These are phyloP conservation scores for Centrapalus pauciflorus DNA, from an alignment of 129 eudicot genomes.

Conservation along the genomic window DNA sequence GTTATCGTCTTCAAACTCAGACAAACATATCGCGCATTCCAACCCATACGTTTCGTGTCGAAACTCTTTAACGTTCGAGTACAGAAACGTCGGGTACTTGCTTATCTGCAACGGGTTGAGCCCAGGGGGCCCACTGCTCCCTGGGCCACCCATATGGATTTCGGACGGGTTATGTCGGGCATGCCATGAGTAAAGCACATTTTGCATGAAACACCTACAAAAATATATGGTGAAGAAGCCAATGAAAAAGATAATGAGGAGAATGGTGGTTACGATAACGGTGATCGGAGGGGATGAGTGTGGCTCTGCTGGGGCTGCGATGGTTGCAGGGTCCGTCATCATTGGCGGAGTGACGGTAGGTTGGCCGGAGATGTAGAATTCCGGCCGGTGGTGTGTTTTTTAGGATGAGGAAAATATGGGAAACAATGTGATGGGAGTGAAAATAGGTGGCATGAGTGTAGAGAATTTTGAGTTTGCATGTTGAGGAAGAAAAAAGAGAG, in stretches of 20 bases:
- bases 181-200: slow-evolving; percentile 37
- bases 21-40: slow-evolving; percentile 86
- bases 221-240: slow-evolving; percentile 59
- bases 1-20: slow-evolving; percentile 55
- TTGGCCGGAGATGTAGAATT: slow-evolving; percentile 43
- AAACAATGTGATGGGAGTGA: slow-evolving; percentile 20
- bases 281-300: slow-evolving; percentile 51
- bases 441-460: slow-evolving; percentile 10
- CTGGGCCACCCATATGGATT: slow-evolving; percentile 20
- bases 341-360: slow-evolving; percentile 24
- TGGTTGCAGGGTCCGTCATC: slow-evolving; percentile 28
- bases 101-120: slow-evolving; percentile 49
- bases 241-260: slow-evolving; percentile 46
- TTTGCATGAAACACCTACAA: slow-evolving; percentile 63
- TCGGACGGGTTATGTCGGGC: slow-evolving; percentile 31
- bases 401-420: neutral
- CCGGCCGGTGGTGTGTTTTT: slow-evolving; percentile 36
- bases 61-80: slow-evolving; percentile 58
- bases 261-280: slow-evolving; percentile 47
- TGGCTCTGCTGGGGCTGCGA: slow-evolving; percentile 19
- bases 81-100: slow-evolving; percentile 61
- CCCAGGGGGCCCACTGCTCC: slow-evolving; percentile 16
- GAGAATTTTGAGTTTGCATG: slow-evolving; percentile 4
- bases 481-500: slow-evolving; percentile 20
- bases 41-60: slow-evolving; percentile 52